These are phyloP conservation scores for Linum trigynum DNA, from an alignment of 345 rosid genomes.

Conservation along the genomic window DNA sequence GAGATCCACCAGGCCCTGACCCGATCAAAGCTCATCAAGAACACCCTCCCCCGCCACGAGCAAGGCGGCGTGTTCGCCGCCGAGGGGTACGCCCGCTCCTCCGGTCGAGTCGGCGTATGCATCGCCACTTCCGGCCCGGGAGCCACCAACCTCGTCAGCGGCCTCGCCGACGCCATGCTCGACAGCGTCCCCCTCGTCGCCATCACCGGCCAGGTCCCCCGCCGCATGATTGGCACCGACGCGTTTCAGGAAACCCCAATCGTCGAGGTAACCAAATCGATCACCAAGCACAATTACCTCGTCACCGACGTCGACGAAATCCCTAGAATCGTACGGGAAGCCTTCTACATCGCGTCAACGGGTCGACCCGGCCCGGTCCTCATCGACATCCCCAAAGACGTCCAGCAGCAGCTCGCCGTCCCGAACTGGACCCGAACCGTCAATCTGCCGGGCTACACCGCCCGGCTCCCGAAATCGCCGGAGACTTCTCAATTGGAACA, in stretches of 20 bases:
- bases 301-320: conserved; percentile 83
- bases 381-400: conserved; percentile 87
- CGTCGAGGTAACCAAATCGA: conserved; percentile 84
- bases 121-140: conserved; percentile 97
- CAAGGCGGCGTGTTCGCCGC: conserved; percentile 97
- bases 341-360: conserved; percentile 74
- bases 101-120: conserved; percentile 75
- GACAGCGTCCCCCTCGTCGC: conserved; percentile 87
- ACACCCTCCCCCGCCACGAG: conserved; percentile 90
- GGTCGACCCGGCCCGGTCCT: conserved; percentile 89
- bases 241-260: conserved; percentile 92
- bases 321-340: conserved; percentile 70
- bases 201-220: conserved; percentile 85
- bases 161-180: conserved; percentile 78
- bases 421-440: conserved; percentile 60
- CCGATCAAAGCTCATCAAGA: conserved; percentile 58
- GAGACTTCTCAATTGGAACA: conserved; percentile 47
- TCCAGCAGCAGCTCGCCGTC: conserved; percentile 78
- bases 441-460: conserved; percentile 59
- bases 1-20: conserved; percentile 98
- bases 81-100: conserved; percentile 86
- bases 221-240: conserved; percentile 88
- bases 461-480: conserved; percentile 71
- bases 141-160: conserved; percentile 82
- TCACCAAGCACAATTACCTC: conserved; percentile 80